phyloP scores from a whole-genome alignment of 78 protist genomes.

The Isochrysis galbana region DNA sequence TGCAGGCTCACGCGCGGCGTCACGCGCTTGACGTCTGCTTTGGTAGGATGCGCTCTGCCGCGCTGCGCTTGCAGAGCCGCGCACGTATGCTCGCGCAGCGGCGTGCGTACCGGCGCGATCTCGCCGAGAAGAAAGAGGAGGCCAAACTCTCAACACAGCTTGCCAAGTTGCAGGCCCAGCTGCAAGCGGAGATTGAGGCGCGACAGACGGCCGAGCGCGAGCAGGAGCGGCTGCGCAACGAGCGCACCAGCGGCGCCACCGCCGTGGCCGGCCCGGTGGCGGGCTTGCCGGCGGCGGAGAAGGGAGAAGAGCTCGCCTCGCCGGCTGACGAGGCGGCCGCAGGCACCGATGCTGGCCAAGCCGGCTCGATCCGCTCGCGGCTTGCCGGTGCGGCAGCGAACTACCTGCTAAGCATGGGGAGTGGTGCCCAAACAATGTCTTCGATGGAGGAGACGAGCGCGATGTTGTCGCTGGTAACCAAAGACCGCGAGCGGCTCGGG shows the following conservation, averaged over 20 bases:
- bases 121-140: conserved; percentile 12
- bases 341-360: background rate
- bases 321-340: background rate
- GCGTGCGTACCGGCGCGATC: background rate
- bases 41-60: background rate
- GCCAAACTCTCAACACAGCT: background rate
- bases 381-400: background rate
- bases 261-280: background rate
- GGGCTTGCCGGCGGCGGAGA: background rate
- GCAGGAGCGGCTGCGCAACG: background rate
- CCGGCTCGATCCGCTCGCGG: background rate
- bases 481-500: background rate
- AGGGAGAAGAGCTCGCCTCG: background rate
- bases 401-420: too few relatives aligned
- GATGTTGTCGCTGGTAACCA: background rate
- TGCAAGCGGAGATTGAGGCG: background rate
- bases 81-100: background rate
- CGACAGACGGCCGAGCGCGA: background rate
- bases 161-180: background rate
- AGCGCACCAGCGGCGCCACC: background rate
- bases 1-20: background rate
- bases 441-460: background rate
- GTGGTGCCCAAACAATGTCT: background rate
- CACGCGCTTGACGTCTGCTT: background rate
- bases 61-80: background rate